A percentile compares a stretch with the other conserved stretches of the same genome.
Evolutionary conservation across 768 basidiomycete genomes (phyloP).

Genomic region (Lepiota venenata): DNA sequence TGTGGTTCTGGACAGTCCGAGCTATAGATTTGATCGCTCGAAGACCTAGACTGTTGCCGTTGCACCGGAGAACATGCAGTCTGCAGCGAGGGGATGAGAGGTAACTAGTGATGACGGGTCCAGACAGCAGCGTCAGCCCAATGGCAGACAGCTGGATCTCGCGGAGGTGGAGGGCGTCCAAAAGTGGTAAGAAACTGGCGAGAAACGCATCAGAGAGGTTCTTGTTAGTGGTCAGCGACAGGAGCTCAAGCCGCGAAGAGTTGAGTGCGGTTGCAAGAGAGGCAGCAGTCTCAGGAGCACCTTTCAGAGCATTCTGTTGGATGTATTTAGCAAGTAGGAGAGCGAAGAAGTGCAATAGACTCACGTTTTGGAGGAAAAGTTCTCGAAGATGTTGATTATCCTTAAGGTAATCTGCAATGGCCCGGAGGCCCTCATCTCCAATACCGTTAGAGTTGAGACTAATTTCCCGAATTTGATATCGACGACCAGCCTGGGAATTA

Average conservation of each 20-base stretch:
- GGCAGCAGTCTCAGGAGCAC: constrained; percentile 32
- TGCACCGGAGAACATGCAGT: constrained; percentile 48
- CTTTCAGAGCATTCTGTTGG: constrained; percentile 20
- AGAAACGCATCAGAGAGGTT: constrained; percentile 49
- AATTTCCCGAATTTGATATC: constrained; percentile 48
- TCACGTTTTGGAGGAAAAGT: constrained; percentile 57
- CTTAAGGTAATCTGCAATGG: constrained; percentile 49
- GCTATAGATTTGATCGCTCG: constrained; percentile 43
- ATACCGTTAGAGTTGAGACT: constrained; percentile 56
- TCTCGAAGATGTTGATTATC: constrained; percentile 43
- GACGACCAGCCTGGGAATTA: constrained; percentile 41
- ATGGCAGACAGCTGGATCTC: constrained; percentile 56
- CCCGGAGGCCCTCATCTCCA: constrained; percentile 49
- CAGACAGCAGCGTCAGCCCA: constrained; percentile 38
- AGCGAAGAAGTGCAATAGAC: constrained; percentile 16
- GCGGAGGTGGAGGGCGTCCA: constrained; percentile 45
- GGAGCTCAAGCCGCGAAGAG: constrained; percentile 44
- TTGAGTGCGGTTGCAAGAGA: constrained; percentile 51
- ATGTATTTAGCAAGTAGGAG: not conserved
- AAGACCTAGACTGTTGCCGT: constrained; percentile 51
- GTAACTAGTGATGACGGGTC: constrained; percentile 42
- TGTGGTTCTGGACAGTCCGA: constrained; percentile 38
- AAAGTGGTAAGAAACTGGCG: constrained; percentile 42
- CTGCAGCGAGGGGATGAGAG: constrained; percentile 48
- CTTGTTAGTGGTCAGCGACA: constrained; percentile 50